Base-by-base conservation (phyloP, 2,329 filamentous ascomycete species). In the Beauveria bassiana region DNA sequence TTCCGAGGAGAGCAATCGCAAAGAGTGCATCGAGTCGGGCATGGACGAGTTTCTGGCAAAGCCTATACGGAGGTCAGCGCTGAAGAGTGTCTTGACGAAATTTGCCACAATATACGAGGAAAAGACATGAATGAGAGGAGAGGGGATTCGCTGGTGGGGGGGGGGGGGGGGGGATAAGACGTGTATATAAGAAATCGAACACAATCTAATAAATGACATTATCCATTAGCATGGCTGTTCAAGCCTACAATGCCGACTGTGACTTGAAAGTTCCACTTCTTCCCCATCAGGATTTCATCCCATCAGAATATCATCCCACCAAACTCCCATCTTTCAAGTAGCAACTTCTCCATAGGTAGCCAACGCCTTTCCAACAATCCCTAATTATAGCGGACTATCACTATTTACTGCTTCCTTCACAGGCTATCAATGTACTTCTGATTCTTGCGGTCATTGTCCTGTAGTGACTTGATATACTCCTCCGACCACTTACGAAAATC, bases 31-130 rank as follows among this genome's bases (percentile, higher is more conserved):
- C 72, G 91, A 93, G 63, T 91, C 87, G 1, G 93, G 93, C 61
- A 96, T 96, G 92, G 85, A 96, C 69, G 91, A 92, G 76, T 96
- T 96, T 73, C 79, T 96, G 20, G 80, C 81, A 69, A 88, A 88
- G 67, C 85, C 85, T 0, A 96, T 96, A 65, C 83, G 90, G 54
- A 79, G 92, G n/a, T 90, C 90, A 1, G 90, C 90, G 5, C 79
- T 96, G 61, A 96, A 96, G 72, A 88, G 93, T 68, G 91, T 96
- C 0, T 78, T 96, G 14, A 90, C 88, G 70, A 91, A 91, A 70
- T 93, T 91, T 71, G 84, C 89, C 4, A 91, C 91, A 0, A 96
- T 95, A 34, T 84, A 82, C 0, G 90, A 93, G 70, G 90, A 92
- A 14, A 52, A 31, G 46, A 45, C 16, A 1, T 40, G 31, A 22